Base-by-base conservation (phyloP, 2,329 filamentous ascomycete species). In the Monosporascus cannonballus region DNA sequence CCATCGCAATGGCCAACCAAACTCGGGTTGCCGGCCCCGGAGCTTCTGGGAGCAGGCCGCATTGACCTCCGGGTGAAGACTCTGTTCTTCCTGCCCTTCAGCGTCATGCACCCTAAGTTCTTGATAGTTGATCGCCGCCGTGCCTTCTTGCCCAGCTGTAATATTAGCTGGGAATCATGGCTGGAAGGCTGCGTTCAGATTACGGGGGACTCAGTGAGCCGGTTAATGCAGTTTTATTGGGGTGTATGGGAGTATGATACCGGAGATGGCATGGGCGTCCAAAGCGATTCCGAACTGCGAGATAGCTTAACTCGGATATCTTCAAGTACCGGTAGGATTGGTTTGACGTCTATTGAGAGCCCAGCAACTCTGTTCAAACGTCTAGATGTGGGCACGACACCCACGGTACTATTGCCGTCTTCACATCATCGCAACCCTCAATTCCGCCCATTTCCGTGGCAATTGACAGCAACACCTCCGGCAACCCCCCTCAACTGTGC, bases 61-160 rank as follows among this genome's bases (percentile, higher is more conserved):
- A 77, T 95, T 18, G 80, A 91, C 50, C 64, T 95, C 36, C 73
- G 77, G 0, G 81, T 91, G 52, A 92, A 90, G 72, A 90, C 84
- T 56, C 74, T 93, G 7, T 95, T 95, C 68, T 83, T 93, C 56
- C 74, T 85, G 2, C 90, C 90, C 0, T 84, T 94, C 54, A 90
- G 88, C 62, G 86, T 95, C n/a, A 88, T 94, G 83, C 90, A 95
- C 64, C 86, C 89, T 0, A 95, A 95, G 63, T 93, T 89, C 60
- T 76, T 93, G 38, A 76, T 94, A 15, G 69, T 93, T 1, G 90
- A 95, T 65, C 78, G 85, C 1, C 67, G 73, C 34, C 76, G 71
- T 2, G 86, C 86, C 0, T 85, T 86, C 61, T 68, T 94, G 9
- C 89, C 89, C 0, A 90, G 86, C 61, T 92, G 88, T 68, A 95